Base-by-base conservation (phyloP, 352 stramenopile species). In the Achlya hypogyna region DNA sequence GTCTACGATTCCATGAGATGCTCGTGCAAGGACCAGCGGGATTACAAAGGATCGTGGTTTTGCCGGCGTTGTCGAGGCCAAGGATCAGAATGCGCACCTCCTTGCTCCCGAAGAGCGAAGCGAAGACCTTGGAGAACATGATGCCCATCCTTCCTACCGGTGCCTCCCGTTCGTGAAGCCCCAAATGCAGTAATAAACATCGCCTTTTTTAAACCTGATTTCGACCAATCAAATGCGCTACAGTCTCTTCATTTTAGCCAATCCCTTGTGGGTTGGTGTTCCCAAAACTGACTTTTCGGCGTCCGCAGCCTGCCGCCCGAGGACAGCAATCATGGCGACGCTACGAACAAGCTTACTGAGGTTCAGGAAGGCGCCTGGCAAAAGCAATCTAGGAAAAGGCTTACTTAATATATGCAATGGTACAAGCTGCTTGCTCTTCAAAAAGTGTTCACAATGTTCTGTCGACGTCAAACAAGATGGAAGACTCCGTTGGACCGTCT, bases 21-120 rank as follows among this genome's bases (percentile, higher is more conserved):
- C 12, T 42, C 14, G 12, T 14, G 9, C 28, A 12, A 5, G 45
- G 27, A 12, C 52, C 49, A 73, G 34, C 38, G 29, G 9, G 89
- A 82, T 71, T 87, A 93, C 84, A 99, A 40, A 99, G 82, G 70
- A 99, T 99, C 8, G 98, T 99, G 6, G 98, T 99, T 79, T 99
- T 99, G 49, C 98, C 98, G 34, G 98, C 97, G 78, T 99, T 99
- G 76, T 99, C 98, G 4, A 99, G 87, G 4, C 97, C 98, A 4
- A 99, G 78, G 76, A 99, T 99, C 14, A 99, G 83, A 76, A 99
- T 99, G 70, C 97, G 89, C 38, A 99, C 94, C 78, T 99, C 97
- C 76, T 99, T 99, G 69, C 82, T 97, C 22, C 98, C 97, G 81
- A 99, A 99, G 38, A 99, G 86, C 68, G 81, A 91, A 63, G 97